These are phyloP conservation scores for Trichosanthes truncata DNA, from an alignment of 306 rosid genomes.

Conservation along the genomic window DNA sequence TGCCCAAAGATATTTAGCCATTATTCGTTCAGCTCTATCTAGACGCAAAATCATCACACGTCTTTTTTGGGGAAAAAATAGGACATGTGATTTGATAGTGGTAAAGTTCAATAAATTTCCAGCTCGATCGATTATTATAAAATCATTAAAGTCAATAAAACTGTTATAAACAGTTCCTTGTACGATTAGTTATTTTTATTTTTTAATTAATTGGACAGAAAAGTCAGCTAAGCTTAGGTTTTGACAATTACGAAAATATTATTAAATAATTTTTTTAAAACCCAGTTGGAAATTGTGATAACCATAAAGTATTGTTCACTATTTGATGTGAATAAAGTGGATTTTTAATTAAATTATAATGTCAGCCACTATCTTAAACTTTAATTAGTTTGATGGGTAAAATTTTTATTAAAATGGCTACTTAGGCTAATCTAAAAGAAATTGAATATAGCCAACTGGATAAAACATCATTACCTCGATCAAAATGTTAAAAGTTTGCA, in stretches of 20 bases:
- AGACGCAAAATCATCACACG: neutral
- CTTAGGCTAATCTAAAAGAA: too few relatives aligned
- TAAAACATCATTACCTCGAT: too few relatives aligned
- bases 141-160: neutral
- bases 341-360: neutral
- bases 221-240: neutral
- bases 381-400: too few relatives aligned
- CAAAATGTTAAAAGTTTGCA: too few relatives aligned
- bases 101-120: neutral
- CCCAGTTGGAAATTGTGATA: neutral
- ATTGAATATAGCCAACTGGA: too few relatives aligned
- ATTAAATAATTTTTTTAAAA: neutral
- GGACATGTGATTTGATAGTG: neutral
- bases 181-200: neutral
- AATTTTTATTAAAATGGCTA: too few relatives aligned
- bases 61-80: neutral
- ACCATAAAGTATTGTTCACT: neutral
- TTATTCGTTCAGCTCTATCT: neutral
- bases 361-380: too few relatives aligned
- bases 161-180: neutral
- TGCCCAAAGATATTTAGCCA: neutral
- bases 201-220: neutral
- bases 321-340: neutral
- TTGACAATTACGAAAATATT: neutral
- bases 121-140: neutral